Evolutionary conservation across 345 rosid species (phyloP).

Genomic region (Gossypium raimondii): DNA sequence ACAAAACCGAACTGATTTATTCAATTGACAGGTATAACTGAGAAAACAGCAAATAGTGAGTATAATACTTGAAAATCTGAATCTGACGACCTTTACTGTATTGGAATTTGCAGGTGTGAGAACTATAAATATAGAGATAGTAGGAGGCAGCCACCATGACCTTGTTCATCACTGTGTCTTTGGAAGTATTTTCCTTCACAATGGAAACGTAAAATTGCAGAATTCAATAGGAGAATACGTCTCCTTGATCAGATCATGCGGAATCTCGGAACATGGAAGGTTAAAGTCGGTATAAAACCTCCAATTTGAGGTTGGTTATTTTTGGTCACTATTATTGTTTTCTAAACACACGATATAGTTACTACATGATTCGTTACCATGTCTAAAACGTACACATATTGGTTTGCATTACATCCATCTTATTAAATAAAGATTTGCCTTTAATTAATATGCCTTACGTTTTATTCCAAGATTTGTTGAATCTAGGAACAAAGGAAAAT

Average conservation of each 20-base stretch:
- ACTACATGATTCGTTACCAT: neutral
- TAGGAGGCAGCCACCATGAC: neutral
- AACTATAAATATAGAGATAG: neutral
- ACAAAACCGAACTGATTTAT: neutral
- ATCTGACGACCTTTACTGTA: neutral
- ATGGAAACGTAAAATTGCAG: neutral
- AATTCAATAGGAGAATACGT: neutral
- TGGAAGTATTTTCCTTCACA: neutral
- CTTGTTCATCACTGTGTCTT: neutral
- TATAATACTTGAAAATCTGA: neutral
- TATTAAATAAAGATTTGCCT: neutral
- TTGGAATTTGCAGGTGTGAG: slow-evolving; percentile 27
- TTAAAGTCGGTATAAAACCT: neutral
- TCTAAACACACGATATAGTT: neutral
- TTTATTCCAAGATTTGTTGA: neutral
- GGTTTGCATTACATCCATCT: neutral
- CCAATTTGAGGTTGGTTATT: slow-evolving; percentile 18
- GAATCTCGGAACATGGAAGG: slow-evolving; percentile 1
- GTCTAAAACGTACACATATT: neutral
- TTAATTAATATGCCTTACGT: neutral
- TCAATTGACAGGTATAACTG: neutral
- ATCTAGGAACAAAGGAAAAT: neutral
- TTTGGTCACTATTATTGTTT: neutral
- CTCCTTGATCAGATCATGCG: neutral
- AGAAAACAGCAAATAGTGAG: neutral